Evolutionary conservation across 2,329 filamentous ascomycete genomes (phyloP).

Genomic region (Colletotrichum incanum): DNA sequence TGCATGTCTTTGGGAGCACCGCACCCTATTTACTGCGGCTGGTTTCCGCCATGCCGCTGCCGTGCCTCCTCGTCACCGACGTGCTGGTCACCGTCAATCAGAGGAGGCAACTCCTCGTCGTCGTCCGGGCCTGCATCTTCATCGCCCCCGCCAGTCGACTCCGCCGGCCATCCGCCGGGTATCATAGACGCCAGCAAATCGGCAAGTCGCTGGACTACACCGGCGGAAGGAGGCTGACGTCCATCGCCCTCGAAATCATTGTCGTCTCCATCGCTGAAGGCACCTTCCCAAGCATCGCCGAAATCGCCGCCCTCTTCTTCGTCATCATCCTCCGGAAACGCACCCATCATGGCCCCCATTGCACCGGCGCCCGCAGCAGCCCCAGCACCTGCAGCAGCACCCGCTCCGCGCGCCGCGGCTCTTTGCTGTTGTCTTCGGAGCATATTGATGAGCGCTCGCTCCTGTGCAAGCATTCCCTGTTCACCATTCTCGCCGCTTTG

Average conservation of each 20-base stretch:
- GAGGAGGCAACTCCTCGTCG: constrained; percentile 14
- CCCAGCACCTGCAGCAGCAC: too few relatives aligned
- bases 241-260: constrained; percentile 32
- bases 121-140: constrained; percentile 37
- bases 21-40: neutral
- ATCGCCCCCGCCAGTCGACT: constrained; percentile 40
- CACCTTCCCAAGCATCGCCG: constrained; percentile 40
- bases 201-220: constrained; percentile 34
- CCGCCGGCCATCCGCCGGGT: constrained; percentile 33
- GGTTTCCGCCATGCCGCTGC: constrained; percentile 1
- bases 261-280: constrained; percentile 37
- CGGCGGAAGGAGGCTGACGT: constrained; percentile 21
- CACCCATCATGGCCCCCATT: constrained; percentile 22
- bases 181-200: constrained; percentile 31
- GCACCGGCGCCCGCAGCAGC: constrained; percentile 13
- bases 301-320: constrained; percentile 23
- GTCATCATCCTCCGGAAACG: constrained; percentile 42
- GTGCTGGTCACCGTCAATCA: neutral
- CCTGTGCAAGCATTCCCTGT: constrained; percentile 22
- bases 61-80: neutral
- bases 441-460: constrained; percentile 27
- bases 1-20: neutral
- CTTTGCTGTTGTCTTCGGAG: constrained; percentile 30
- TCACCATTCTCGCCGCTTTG: constrained; percentile 42
- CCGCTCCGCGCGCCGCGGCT: constrained; percentile 13